Evolutionary conservation across 2,329 filamentous ascomycete species (phyloP), one percentile per base, ranked within the genome.

Genomic region (Cladosporium halotolerans): DNA sequence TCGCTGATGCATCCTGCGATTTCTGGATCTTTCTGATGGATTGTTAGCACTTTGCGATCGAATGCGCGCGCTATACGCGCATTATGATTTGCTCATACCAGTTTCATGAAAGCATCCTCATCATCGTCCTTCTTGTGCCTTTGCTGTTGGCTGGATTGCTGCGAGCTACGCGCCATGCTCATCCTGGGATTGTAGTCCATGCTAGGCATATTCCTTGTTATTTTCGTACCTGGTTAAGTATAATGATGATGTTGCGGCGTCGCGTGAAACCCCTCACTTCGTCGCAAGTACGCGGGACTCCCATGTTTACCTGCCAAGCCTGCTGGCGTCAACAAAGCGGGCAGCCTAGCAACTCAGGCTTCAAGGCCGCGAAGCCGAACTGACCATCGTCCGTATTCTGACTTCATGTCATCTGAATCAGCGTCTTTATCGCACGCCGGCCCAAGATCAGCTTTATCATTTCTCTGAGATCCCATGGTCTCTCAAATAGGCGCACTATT

Each of bases 1-100:
- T 97, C 93, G 65, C 86, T 93, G 74, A 99, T 96, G 72, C 93
- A 99, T 68, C 88, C 90, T 62, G 92, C 92, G 57, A 99, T 96
- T 70, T 99, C 93, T 58, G 76, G 73, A 59, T 84, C 81, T 45
- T 80, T 76, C 81, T 85, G 48, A 9, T 19, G n/a, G 4, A 4
- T 16, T 31, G 47, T 60, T 32, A 57, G 52, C 19, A 54, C n/a
- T n/a, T 39, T 32, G 4, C 11, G 47, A 19, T 54, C 43, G 23
- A 28, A 28, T 28, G 23, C 8, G 8, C 36, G 8, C 36, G n/a
- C n/a, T 39, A 9, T 39, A 5, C 16, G 36, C 36, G 36, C 36
- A 14, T n/a, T 39, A 11, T n/a, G 36, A 48, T 53, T 14, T 28
- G 16, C 41, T 47, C 67, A 57, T 68, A 76, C 75, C 67, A 78